phyloP scores from a whole-genome alignment of 257 asterid genomes.

The Thymus mandschuricus region DNA sequence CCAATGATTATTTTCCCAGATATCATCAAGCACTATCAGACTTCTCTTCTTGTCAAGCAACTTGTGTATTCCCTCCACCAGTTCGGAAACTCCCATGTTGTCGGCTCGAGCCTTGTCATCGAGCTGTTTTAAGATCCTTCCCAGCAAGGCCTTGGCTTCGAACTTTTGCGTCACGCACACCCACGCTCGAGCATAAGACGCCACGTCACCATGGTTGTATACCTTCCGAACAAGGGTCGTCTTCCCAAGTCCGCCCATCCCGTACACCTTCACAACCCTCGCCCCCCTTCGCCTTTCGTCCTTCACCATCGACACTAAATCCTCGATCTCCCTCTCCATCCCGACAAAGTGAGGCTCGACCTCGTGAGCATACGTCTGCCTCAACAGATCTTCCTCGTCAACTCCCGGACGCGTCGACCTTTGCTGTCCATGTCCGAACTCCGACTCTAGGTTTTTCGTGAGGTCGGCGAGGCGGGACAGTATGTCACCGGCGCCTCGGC shows the following conservation, averaged over 20 bases:
- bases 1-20: background rate
- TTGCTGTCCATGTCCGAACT: background rate
- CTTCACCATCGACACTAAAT: background rate
- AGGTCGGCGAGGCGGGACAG: background rate
- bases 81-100: background rate
- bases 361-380: constrained; percentile 1
- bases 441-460: background rate
- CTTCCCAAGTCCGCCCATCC: background rate
- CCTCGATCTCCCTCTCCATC: constrained; percentile 7
- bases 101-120: background rate
- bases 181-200: constrained; percentile 27
- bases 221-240: background rate
- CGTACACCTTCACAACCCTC: background rate
- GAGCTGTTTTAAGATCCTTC: constrained; percentile 28
- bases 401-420: too few relatives aligned
- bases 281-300: background rate
- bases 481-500: background rate
- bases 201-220: background rate
- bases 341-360: constrained; percentile 24
- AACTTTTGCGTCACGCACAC: constrained; percentile 33
- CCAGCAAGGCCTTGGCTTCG: constrained; percentile 25
- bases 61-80: background rate
- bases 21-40: background rate
- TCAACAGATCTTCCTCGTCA: background rate
- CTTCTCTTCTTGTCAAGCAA: background rate